Evolutionary conservation across 805 yeast genomes (phyloP).

Genomic region (Kluyveromyces nonfermentans): DNA sequence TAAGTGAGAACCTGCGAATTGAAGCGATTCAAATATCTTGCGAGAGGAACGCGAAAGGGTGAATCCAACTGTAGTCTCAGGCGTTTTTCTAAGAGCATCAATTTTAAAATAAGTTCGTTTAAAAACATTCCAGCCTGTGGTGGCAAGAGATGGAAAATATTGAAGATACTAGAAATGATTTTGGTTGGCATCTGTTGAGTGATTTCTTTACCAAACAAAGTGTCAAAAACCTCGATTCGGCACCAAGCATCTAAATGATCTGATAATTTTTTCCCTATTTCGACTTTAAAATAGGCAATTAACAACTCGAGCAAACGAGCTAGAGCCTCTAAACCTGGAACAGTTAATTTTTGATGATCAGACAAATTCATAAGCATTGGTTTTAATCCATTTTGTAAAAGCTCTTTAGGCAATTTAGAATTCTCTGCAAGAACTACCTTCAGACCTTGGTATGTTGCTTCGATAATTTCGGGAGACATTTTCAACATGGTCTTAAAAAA

Average conservation of each 20-base stretch:
- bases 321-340: conserved; percentile 82
- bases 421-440: conserved; percentile 76
- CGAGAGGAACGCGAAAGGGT: conserved; percentile 87
- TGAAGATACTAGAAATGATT: conserved; percentile 80
- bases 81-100: conserved; percentile 70
- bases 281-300: conserved; percentile 91
- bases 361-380: conserved; percentile 94
- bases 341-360: conserved; percentile 84
- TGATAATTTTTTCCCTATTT: conserved; percentile 83
- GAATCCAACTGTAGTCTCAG: conserved; percentile 77
- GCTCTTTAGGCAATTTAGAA: conserved; percentile 83
- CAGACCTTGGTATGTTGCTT: conserved; percentile 87
- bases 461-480: conserved; percentile 75
- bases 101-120: conserved; percentile 72
- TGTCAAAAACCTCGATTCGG: conserved; percentile 65
- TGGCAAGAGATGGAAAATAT: conserved; percentile 86
- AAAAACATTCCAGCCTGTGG: conserved; percentile 86
- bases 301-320: conserved; percentile 78
- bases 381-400: conserved; percentile 87
- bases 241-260: conserved; percentile 97
- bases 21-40: conserved; percentile 76
- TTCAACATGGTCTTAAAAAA: conserved; percentile 89
- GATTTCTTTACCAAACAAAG: conserved; percentile 70
- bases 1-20: conserved; percentile 64
- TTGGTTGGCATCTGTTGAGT: conserved; percentile 74